Conservation (phyloP, 1,284 basidiomycete species). For the Sanghuangporus weigelae region DNA sequence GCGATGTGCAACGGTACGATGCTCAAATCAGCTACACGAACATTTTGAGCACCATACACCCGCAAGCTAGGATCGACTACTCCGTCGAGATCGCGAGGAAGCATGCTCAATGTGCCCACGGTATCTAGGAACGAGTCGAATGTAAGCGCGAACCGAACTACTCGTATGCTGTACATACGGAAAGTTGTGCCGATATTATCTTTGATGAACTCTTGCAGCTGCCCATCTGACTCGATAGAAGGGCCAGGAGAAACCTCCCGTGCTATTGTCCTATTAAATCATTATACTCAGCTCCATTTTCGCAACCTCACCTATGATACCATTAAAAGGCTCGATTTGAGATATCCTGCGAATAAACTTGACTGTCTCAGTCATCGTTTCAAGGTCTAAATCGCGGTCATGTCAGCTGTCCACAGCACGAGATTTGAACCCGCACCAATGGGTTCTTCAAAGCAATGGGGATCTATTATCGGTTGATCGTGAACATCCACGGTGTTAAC, state of each 20-base stretch:
- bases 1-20: conserved; percentile 33
- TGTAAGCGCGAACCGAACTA: neutral
- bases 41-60: conserved; percentile 46
- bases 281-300: neutral
- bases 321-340: conserved; percentile 15
- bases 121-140: neutral
- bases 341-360: conserved; percentile 15
- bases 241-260: conserved; percentile 10
- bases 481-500: conserved; percentile 30
- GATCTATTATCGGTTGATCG: conserved; percentile 30
- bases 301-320: neutral
- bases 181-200: conserved; percentile 7
- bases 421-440: conserved; percentile 10
- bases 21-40: conserved; percentile 35
- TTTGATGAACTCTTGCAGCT: conserved; percentile 6
- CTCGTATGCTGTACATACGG: conserved; percentile 3
- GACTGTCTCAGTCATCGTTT: conserved; percentile 10
- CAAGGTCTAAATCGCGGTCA: conserved; percentile 2
- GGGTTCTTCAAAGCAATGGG: conserved; percentile 27
- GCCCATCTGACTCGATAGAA: neutral
- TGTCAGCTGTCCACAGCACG: neutral
- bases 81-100: conserved; percentile 39
- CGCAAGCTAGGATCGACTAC: conserved; percentile 41
- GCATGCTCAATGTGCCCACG: conserved; percentile 39
- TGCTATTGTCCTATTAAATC: neutral